phyloP scores from a whole-genome alignment of 2,329 filamentous ascomycete genomes.

The Colletotrichum sublineola region DNA sequence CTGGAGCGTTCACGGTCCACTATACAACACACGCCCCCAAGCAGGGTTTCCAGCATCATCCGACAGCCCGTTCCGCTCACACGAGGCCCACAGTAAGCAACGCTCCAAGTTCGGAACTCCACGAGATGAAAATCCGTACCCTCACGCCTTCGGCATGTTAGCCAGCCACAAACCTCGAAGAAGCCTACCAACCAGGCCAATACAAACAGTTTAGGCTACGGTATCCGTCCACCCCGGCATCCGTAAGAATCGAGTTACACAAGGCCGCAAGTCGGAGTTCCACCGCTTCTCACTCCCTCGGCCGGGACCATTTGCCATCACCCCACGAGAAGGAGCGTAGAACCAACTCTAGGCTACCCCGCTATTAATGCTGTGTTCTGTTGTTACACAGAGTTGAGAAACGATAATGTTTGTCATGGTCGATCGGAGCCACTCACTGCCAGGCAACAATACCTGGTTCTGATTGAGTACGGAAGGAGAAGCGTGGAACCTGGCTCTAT shows the following conservation, averaged over 20 bases:
- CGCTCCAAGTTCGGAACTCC: background rate
- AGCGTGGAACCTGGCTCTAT: background rate
- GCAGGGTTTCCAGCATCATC: background rate
- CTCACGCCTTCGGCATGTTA: background rate
- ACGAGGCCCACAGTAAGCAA: background rate
- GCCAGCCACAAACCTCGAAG: background rate
- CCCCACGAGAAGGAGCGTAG: background rate
- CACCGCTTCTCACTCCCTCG: background rate
- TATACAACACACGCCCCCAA: no score
- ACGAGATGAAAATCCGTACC: no score
- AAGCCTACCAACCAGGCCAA: background rate
- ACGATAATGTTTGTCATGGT: background rate
- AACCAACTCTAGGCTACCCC: background rate
- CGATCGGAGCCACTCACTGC: background rate
- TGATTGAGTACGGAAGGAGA: background rate
- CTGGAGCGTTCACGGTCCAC: background rate
- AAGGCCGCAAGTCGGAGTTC: background rate
- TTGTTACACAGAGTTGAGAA: background rate
- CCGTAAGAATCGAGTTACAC: no score
- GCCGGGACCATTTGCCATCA: background rate
- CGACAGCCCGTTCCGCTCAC: no score
- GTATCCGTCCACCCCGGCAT: background rate
- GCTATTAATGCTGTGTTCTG: background rate
- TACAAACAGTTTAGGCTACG: no score
- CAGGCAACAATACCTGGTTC: background rate